A percentile compares a stretch with the other conserved stretches of the same genome.
These are phyloP conservation scores for Hirsutella minnesotensis DNA, from an alignment of 2,329 filamentous ascomycete genomes.

Conservation along the genomic window DNA sequence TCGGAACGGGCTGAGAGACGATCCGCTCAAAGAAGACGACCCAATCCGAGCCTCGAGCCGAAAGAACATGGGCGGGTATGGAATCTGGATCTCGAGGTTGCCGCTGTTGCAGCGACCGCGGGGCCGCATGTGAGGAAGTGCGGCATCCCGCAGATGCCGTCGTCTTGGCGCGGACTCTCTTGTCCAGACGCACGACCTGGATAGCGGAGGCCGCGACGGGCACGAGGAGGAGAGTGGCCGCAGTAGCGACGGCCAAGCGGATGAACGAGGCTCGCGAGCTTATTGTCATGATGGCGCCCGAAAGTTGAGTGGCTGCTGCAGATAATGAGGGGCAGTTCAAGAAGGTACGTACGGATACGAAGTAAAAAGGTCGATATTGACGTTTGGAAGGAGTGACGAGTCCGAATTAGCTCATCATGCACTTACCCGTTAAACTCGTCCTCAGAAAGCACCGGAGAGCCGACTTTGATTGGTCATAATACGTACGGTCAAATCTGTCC, in stretches of 20 bases:
- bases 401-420: no score
- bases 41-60: slow-evolving; percentile 8
- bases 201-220: slow-evolving; percentile 5
- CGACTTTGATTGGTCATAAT: no score
- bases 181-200: slow-evolving; percentile 6
- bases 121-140: slow-evolving; percentile 11
- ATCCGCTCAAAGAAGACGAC: slow-evolving; percentile 17
- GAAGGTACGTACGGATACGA: no score
- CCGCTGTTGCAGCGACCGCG: neutral
- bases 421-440: no score
- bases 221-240: neutral
- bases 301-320: no score
- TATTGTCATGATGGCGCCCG: no score
- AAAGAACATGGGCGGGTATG: slow-evolving; percentile 1
- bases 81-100: neutral
- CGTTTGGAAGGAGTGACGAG: no score
- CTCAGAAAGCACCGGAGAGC: no score
- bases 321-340: no score
- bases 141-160: slow-evolving; percentile 3
- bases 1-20: slow-evolving; percentile 9
- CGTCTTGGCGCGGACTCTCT: slow-evolving; percentile 4
- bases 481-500: no score
- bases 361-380: no score
- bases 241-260: neutral
- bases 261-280: neutral